A percentile compares a stretch with the other conserved stretches of the same genome.
phyloP scores from a whole-genome alignment of 495 filamentous ascomycete species.

The Lineolata rhizophorae region DNA sequence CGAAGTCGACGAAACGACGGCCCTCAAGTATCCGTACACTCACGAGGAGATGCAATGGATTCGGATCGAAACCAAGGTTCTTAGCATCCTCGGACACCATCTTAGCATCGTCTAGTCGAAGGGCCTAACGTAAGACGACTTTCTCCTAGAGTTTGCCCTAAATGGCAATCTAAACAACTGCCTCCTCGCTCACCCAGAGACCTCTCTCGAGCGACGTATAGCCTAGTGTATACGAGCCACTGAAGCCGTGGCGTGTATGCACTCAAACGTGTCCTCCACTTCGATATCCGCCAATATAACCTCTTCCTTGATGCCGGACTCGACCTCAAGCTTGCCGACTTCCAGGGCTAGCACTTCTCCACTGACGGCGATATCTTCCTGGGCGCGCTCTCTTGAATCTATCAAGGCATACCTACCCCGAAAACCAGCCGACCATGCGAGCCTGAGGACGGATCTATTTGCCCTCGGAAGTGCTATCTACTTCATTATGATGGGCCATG shows the following conservation, averaged over 20 bases:
- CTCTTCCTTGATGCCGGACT: slow-evolving; percentile 3
- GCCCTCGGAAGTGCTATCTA: slow-evolving; percentile 4
- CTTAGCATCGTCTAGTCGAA: no score
- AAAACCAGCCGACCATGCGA: slow-evolving; percentile 4
- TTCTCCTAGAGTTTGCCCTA: no score
- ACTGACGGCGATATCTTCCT: slow-evolving; percentile 3
- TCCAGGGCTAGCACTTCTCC: slow-evolving; percentile 6
- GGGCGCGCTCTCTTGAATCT: slow-evolving; percentile 5
- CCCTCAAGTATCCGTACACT: no score
- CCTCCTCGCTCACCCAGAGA: no score
- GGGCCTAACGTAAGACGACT: no score
- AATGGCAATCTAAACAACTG: no score
- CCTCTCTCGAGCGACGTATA: no score
- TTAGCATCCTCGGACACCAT: no score
- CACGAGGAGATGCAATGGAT: no score
- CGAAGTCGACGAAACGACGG: no score
- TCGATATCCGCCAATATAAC: slow-evolving; percentile 5
- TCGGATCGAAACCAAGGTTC: no score
- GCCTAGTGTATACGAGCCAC: slow-evolving; percentile 4
- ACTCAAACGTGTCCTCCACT: slow-evolving; percentile 5
- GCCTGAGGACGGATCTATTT: slow-evolving; percentile 7
- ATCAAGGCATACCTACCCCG: slow-evolving; percentile 6
- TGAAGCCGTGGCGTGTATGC: slow-evolving; percentile 6
- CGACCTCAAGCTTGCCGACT: slow-evolving; percentile 5
- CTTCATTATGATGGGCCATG: no score